These are phyloP conservation scores for Leersia perrieri DNA, from an alignment of 176 grass and related monocot genomes.

Conservation along the genomic window DNA sequence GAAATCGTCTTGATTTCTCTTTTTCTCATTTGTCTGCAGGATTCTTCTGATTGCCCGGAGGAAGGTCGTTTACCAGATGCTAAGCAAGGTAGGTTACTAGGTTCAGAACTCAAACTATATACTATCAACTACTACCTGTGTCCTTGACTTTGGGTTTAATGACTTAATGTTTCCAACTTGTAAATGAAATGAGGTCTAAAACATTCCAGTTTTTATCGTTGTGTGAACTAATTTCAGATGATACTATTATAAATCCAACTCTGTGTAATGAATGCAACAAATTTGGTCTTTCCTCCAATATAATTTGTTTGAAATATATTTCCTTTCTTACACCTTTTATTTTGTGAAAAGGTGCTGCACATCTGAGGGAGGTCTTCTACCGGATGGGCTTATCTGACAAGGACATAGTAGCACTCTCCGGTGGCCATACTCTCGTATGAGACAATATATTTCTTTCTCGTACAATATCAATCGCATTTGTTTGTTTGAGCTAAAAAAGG, in stretches of 20 bases:
- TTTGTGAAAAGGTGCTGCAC: conserved; percentile 42
- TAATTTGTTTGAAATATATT: too few species aligned
- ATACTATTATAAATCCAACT: not conserved
- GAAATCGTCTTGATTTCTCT: not conserved
- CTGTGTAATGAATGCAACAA: too few species aligned
- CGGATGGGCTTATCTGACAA: conserved; percentile 74
- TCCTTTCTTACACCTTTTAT: not conserved
- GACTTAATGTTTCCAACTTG: not conserved
- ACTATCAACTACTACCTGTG: not conserved
- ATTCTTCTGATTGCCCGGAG: conserved; percentile 43
- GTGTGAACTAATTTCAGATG: not conserved
- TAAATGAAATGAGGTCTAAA: not conserved
- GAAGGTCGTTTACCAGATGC: conserved; percentile 73
- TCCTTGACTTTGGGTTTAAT: not conserved
- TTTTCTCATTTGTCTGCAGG: conserved; percentile 11
- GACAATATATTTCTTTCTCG: not conserved
- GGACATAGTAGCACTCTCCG: conserved; percentile 79
- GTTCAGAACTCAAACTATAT: not conserved
- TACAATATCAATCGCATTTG: not conserved
- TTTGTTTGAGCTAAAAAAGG: not conserved
- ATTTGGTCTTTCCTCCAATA: too few species aligned
- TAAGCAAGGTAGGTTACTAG: conserved; percentile 59
- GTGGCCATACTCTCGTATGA: conserved; percentile 67
- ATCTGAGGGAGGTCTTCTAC: conserved; percentile 62
- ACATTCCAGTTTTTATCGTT: not conserved